A percentile compares a stretch with the other conserved stretches of the same genome.
Conservation (phyloP, 768 basidiomycete species). For the Myochromella boudieri region DNA sequence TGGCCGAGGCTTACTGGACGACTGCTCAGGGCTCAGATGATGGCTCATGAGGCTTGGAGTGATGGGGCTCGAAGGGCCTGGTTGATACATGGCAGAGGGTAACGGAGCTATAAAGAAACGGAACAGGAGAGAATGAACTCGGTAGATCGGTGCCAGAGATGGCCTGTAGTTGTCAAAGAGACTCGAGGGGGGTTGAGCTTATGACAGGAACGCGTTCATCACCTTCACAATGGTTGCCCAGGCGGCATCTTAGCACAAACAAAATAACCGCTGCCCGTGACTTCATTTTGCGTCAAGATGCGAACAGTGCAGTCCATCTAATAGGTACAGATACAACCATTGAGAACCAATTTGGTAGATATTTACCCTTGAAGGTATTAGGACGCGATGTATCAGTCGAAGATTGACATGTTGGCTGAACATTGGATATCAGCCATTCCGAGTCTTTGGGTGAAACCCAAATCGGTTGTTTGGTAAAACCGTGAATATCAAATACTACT, state of each 20-base stretch:
- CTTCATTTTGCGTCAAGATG: not conserved
- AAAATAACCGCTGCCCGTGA: conserved; percentile 4
- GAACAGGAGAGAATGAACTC: conserved; percentile 13
- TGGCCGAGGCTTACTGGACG: conserved; percentile 35
- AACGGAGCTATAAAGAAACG: conserved; percentile 7
- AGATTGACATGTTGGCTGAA: too few relatives aligned
- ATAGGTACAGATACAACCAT: too few relatives aligned
- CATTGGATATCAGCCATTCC: too few relatives aligned
- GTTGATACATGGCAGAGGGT: conserved; percentile 33
- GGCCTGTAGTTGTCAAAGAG: conserved; percentile 6
- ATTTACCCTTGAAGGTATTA: too few relatives aligned
- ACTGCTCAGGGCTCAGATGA: conserved; percentile 35
- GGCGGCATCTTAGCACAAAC: conserved; percentile 11
- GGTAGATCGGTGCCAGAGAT: conserved; percentile 16
- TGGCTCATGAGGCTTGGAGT: conserved; percentile 24
- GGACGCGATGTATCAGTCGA: too few relatives aligned
- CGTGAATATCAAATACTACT: not conserved
- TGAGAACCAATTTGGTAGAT: too few relatives aligned
- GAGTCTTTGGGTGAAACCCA: too few relatives aligned
- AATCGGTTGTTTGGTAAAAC: conserved; percentile 2
- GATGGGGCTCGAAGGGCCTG: conserved; percentile 37
- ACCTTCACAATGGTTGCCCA: conserved; percentile 32
- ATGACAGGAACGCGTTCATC: conserved; percentile 18
- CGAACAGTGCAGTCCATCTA: not conserved
- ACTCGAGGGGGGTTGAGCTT: conserved; percentile 11